Base-by-base conservation (phyloP, 441 rosid species). In the Manihot esculenta region DNA sequence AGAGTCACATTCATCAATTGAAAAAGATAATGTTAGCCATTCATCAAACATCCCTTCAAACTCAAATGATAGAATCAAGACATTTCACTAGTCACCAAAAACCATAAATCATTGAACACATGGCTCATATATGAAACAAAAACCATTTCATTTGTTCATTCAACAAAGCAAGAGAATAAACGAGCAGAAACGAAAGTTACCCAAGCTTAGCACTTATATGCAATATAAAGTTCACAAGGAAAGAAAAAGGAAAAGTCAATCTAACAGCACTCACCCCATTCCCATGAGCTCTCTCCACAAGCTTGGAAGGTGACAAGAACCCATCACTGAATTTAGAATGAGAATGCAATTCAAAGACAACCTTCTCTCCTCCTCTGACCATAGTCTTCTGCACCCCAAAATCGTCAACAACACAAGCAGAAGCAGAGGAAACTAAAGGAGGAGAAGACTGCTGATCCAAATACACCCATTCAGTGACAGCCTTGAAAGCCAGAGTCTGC, bases 261-360 rank as follows among this genome's bases (percentile, higher is more conserved):
- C 17, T 14, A 59, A 53, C 9, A 56, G 17, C 3, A 82, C 92
- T 82, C 58, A 94, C 99, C 91, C 96, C 97, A 70, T 86, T 87
- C 33, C 68, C 78, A 79, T 89, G 86, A 84, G 99, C 98, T 78
- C 84, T 88, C 81, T 92, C 92, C 7, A 94, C 89, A 71, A 94
- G 92, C 84, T 89, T 94, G 8, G 93, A 79, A 73, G 99, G 99
- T 14, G 99, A 85, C 72, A 94, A 76, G 80, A 82, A 94, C 24
- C 99, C 99, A 33, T 94, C 99, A 76, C 99, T 94, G 77, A 62
- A 86, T 75, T 92, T 94, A 54, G 97, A 87, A 81, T 94, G 99
- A 14, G 90, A 87, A 73, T 94, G 99, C 80, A 92, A 81, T 80
- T 94, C 99, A 74, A 92, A 94, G 2, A 87, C 83, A 72, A 87